Evolutionary conservation across 495 filamentous ascomycete genomes (phyloP).

Genomic region (Neurospora tetraspora): DNA sequence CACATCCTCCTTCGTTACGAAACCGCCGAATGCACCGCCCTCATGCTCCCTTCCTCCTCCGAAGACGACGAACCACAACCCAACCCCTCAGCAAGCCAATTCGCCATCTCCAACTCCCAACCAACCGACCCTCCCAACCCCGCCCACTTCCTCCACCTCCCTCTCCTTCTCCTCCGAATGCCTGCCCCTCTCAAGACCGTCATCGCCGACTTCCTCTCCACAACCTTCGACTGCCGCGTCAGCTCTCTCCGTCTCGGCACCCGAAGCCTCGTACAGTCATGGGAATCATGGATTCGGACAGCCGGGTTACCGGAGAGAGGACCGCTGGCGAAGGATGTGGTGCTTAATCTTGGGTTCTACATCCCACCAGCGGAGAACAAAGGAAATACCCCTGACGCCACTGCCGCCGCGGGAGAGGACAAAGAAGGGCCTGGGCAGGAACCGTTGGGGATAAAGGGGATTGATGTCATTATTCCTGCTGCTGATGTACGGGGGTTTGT

Average conservation of each 20-base stretch:
- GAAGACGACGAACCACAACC: no score
- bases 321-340: slow-evolving; percentile 25
- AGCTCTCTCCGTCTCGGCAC: slow-evolving; percentile 32
- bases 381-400: background rate
- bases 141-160: slow-evolving; percentile 24
- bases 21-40: slow-evolving; percentile 25
- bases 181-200: slow-evolving; percentile 30
- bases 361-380: slow-evolving; percentile 11
- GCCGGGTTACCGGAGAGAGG: accelerated
- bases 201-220: slow-evolving; percentile 34
- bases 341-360: slow-evolving; percentile 33
- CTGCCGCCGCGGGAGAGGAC: background rate
- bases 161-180: slow-evolving; percentile 37
- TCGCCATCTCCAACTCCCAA: background rate
- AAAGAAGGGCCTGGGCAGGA: background rate
- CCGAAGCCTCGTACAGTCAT: slow-evolving; percentile 24
- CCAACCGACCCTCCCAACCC: background rate
- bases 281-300: slow-evolving; percentile 28
- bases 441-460: slow-evolving; percentile 25
- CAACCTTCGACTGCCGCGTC: slow-evolving; percentile 37
- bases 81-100: no score
- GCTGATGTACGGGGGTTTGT: slow-evolving; percentile 21
- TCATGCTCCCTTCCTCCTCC: slow-evolving; percentile 24
- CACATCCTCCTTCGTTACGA: slow-evolving; percentile 32
- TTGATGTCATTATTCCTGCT: slow-evolving; percentile 34